A percentile compares a stretch with the other conserved stretches of the same genome.
phyloP scores from a whole-genome alignment of 1,284 basidiomycete species.

The Wolfiporia cocos region DNA sequence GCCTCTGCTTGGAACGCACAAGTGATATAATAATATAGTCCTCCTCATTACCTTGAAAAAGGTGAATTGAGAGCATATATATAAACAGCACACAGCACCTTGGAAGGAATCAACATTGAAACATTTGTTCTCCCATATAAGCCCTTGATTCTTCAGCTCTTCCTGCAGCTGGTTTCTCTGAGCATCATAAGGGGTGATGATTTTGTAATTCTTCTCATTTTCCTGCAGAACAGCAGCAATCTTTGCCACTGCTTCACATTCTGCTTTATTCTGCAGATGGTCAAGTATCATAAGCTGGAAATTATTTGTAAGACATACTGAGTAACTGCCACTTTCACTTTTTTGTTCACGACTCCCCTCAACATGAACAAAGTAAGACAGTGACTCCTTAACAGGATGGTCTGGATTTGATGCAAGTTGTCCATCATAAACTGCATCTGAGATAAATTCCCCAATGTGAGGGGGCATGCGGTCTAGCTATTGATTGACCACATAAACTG shows the following conservation, averaged over 20 bases:
- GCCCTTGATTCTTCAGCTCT: slow-evolving; percentile 28
- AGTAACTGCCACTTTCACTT: slow-evolving; percentile 36
- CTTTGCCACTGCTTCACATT: slow-evolving; percentile 33
- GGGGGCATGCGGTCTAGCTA: slow-evolving; percentile 60
- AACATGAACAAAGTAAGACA: slow-evolving; percentile 39
- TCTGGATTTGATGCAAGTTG: slow-evolving; percentile 31
- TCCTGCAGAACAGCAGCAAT: slow-evolving; percentile 39
- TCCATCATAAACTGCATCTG: slow-evolving; percentile 52
- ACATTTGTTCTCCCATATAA: slow-evolving; percentile 36
- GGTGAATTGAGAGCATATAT: too few relatives aligned
- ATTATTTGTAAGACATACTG: slow-evolving; percentile 26
- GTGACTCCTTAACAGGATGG: slow-evolving; percentile 24
- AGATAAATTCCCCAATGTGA: slow-evolving; percentile 69
- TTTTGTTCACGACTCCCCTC: slow-evolving; percentile 31
- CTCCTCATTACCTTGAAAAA: slow-evolving; percentile 36
- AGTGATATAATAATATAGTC: slow-evolving; percentile 58
- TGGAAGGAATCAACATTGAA: slow-evolving; percentile 49
- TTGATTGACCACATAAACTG: slow-evolving; percentile 2
- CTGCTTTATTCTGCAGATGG: slow-evolving; percentile 35
- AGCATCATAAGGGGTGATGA: slow-evolving; percentile 54
- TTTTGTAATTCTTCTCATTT: slow-evolving; percentile 29
- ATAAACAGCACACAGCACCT: slow-evolving; percentile 20
- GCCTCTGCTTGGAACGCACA: slow-evolving; percentile 34
- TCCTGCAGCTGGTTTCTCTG: slow-evolving; percentile 39
- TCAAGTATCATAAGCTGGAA: slow-evolving; percentile 11